Base-by-base conservation (phyloP, 768 basidiomycete genomes). In the Leccinum aurantiacum region DNA sequence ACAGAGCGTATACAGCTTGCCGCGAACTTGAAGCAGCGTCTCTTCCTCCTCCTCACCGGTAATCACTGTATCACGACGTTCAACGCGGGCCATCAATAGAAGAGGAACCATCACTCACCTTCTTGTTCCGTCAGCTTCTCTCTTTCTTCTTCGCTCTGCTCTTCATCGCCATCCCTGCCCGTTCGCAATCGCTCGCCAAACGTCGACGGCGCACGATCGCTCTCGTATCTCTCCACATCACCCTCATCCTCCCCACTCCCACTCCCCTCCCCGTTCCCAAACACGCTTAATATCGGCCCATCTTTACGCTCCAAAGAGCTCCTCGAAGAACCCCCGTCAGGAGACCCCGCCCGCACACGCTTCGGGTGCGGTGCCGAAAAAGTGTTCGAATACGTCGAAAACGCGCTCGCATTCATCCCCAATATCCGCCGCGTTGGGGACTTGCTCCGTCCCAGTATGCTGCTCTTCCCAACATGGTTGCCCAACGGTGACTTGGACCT, bases 21-120 rank as follows among this genome's bases (percentile, higher is more conserved):
- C 90, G 58, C 91, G 84, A 17, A 88, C 86, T 75, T 89, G 88
- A 71, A 85, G 83, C 52, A 91, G 73, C 6, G 88, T 90, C 57
- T 88, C 82, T 66, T 93, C 91, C 22, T 90, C 89, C 70, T 93
- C 91, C 73, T 93, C 91, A 9, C 91, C 91, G 3, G 91, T 93
- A 49, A 80, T 72, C 38, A 89, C 89, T 90, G 62, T 17, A 64
- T 15, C 27, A 27, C 17, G 63, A 22, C 58, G 51, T 19, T 14
- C 33, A 15, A 52, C 19, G 37, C 31, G 1, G 1, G 0, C 2
- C 51, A 57, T 48, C n/a, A 29, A 48, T 7, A 38, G 47, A 10
- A 17, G 27, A 49, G 7, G 33, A 14, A 29, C 27, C 44, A 15
- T 1, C 41, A 74, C 82, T 60, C 56, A 86, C 90, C 80, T 70